Evolutionary conservation across 805 yeast genomes (phyloP), one percentile per base, ranked within the genome.

Genomic region (Vanderwaltozyma polyspora): DNA sequence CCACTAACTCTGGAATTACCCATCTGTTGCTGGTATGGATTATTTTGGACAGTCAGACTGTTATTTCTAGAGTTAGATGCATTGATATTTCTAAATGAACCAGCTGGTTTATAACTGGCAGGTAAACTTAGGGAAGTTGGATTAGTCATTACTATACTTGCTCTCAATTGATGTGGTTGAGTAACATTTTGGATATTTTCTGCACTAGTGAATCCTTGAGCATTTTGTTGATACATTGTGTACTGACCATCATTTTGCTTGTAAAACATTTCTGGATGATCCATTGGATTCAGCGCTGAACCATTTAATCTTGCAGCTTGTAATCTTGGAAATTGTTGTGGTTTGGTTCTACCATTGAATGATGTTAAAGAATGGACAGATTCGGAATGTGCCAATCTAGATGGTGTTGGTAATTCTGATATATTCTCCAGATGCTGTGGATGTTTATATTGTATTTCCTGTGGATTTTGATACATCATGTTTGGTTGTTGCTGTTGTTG

Each of bases 71-170:
- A 57, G 31, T 49, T 52, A 7, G 55, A 51, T 33, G 57, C 52
- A 32, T 57, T 52, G 25, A 52, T 44, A 38, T 56, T 59, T 29
- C 65, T 48, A 29, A 71, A 62, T 0, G 76, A 67, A 28, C 87
- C 89, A 5, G 86, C 87, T 3, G 89, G 89, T 56, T 72, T 77
- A 55, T 68, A 79, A 19, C 65, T 48, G 12, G 41, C 44, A 15
- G 55, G 63, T 40, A 73, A 69, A 28, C 64, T 66, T 40, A 81
- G 71, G 35, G 76, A 80, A 3, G 74, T 70, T 1, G 91, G 86
- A 46, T 80, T 73, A 40, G 75, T 66, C 86, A 81, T 79, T n/a
- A 75, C 84, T 29, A 81, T 77, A 25, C 85, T 76, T 25, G 77
- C 69, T 54, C 89, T 66, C 28, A 71, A 50, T 40, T 70, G 74